Base-by-base conservation (phyloP, 2,329 filamentous ascomycete species). In the Xylariomycetidae sp. region DNA sequence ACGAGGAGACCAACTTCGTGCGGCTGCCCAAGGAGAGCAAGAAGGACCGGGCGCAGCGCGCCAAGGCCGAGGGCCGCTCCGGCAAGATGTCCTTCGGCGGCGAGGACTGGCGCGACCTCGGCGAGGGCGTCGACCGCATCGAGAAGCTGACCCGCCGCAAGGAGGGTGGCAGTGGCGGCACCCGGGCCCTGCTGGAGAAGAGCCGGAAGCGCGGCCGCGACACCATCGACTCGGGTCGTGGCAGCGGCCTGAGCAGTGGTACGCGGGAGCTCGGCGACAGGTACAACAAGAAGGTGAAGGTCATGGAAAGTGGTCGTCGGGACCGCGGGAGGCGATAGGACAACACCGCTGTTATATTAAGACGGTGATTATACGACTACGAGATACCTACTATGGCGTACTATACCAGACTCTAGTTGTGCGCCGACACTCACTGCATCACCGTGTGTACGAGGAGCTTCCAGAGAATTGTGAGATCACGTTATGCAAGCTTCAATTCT, bases 1-100 rank as follows among this genome's bases (percentile, higher is more conserved):
- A 95, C 63, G 92, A 98, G 67, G 92, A 98, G 64, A 74, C 70
- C 47, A 94, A 98, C 64, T 90, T 95, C 53, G 78, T 86, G 12
- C 85, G 92, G 47, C 67, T 98, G 50, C 88, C 90, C 10, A 82
- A 79, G 50, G 76, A 85, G 59, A 85, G 79, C 63, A 96, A 95
- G 72, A 95, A 94, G 65, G 88, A 95, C 5, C 65, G 68, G 38
- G 73, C 77, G 29, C 82, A 84, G 65, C 78, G 74, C 57, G 62
- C 59, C 26, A 70, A 74, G 55, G 65, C 66, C 19, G 65, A 66
- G 25, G 65, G 65, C 8, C 58, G 65, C 45, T 63, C 58, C 44
- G 56, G 65, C 50, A 62, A 79, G 70, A 60, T 95, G 85, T 63
- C 65, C 49, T 79, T 77, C 63, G 90, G 90, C 41, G 92, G 92